Evolutionary conservation across 805 yeast species (phyloP), one percentile per base, ranked within the genome.

Genomic region (Lipomyces lipofer): DNA sequence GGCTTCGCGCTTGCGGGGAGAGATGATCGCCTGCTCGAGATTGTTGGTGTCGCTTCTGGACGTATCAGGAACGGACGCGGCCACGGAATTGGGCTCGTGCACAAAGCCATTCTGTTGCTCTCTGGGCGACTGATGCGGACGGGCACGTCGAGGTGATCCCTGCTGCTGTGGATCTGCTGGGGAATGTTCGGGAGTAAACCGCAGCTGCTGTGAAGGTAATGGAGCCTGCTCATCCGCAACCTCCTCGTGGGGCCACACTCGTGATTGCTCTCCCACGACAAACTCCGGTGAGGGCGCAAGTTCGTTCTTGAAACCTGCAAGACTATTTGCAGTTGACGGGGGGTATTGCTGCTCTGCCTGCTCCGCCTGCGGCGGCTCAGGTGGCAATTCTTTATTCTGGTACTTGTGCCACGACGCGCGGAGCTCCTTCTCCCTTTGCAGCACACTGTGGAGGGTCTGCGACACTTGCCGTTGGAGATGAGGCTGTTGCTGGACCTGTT

Each of bases 1-100:
- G 49, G 87, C 87, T 66, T 88, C 96, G 46, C 92, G 81, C 64
- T 88, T 86, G 67, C 83, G 79, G 60, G 82, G 48, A 13, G 57
- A 38, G 3, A 49, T 46, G 5, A 57, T 44, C 10, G 60, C 48
- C 13, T 49, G 39, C 12, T 56, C 60, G 15, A 39, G 17, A 30
- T 44, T 49, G 17, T 32, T 21, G 42, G 12, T 17, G 21, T 36
- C 40, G 15, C 19, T 39, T 3, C 10, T 22, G 6, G 50, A 35
- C 12, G 22, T 33, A 13, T 33, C 38, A n/a, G 15, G 5, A n/a
- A 13, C n/a, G 12, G 30, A 35, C 5, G 47, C 15, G 3, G 9
- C 46, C n/a, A 39, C 32, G 7, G 53, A 12, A n/a, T n/a, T n/a
- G 38, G 44, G 39, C 8, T 22, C 43, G 13, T 40, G 27, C 21